Base-by-base conservation (phyloP, 345 rosid genomes). In the Pugionium dolabratum region DNA sequence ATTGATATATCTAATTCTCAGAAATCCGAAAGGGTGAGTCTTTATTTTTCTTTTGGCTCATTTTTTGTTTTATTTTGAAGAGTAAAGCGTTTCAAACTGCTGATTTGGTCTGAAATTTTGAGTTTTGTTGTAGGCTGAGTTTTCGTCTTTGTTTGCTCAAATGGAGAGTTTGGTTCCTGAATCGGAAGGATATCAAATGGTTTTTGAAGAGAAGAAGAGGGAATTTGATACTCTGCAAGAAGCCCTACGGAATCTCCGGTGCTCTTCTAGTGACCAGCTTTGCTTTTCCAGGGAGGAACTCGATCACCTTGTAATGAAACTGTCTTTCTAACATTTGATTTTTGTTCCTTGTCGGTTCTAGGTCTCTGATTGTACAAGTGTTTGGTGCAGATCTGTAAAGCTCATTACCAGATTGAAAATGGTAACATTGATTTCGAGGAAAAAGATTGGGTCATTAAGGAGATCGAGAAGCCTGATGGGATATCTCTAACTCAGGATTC, bases 231-330 rank as follows among this genome's bases (percentile, higher is more conserved):
- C 89, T 31, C 74, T 94, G 62, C 88, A 78, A 53, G 87, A 88
- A 72, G 80, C 92, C 64, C 79, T 67, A 84, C 84, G 91, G 60
- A 87, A 81, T 73, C 82, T 86, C 69, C 86, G 88, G 50, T 73
- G 76, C 26, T 59, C 72, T 37, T 45, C 2, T 18, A 73, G 50
- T 66, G 67, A 45, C 4, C 69, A 55, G 8, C 50, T 90, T 68
- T 88, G 95, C 70, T 86, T 95, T 56, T 79, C 96, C 5, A 93
- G 82, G 75, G 87, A 85, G 78, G 97, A 94, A 64, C 88, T 94
- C 10, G 83, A 94, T 69, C 87, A 83, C 53, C 48, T 79, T 55
- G 99, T 90, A 91, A 42, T 64, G 83, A 6, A 36, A 42, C 39
- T 10, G 9, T 64, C 35, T 50, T 11, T 51, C n/a, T 34, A 36